Conservation (phyloP, 208 protist species). For the Phytomonas sp. region DNA sequence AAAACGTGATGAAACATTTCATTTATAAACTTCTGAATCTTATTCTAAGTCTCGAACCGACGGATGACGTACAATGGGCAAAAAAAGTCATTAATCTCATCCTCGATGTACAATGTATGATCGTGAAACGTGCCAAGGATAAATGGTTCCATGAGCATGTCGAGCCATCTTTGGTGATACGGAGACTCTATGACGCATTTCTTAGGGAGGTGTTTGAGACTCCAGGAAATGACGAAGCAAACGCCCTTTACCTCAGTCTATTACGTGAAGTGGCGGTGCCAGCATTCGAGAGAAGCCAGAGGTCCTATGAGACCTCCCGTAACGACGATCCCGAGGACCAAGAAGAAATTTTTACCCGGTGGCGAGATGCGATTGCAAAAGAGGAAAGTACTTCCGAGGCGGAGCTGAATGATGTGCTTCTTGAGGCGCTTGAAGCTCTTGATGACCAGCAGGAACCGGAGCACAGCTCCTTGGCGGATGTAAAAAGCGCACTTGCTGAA, state of each 20-base stretch:
- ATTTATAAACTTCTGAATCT: background rate
- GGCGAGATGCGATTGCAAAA: background rate
- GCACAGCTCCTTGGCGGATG: background rate
- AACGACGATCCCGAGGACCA: background rate
- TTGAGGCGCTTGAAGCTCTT: background rate
- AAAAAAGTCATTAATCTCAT: background rate
- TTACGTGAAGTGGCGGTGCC: background rate
- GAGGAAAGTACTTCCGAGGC: background rate
- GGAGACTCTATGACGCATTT: background rate
- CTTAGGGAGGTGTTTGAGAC: background rate
- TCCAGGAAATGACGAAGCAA: background rate
- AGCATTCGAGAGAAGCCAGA: background rate
- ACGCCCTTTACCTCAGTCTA: background rate
- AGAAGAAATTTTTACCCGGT: background rate
- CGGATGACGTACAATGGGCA: background rate
- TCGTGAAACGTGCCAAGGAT: background rate
- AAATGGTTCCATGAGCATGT: background rate
- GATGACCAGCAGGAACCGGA: background rate
- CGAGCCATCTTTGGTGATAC: background rate
- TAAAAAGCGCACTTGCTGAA: background rate
- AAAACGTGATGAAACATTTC: background rate
- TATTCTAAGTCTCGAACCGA: background rate
- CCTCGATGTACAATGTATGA: background rate
- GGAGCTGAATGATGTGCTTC: background rate
- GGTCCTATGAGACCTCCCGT: no score